Base-by-base conservation (phyloP, 208 protist species). In the Trypanosoma rangeli region DNA sequence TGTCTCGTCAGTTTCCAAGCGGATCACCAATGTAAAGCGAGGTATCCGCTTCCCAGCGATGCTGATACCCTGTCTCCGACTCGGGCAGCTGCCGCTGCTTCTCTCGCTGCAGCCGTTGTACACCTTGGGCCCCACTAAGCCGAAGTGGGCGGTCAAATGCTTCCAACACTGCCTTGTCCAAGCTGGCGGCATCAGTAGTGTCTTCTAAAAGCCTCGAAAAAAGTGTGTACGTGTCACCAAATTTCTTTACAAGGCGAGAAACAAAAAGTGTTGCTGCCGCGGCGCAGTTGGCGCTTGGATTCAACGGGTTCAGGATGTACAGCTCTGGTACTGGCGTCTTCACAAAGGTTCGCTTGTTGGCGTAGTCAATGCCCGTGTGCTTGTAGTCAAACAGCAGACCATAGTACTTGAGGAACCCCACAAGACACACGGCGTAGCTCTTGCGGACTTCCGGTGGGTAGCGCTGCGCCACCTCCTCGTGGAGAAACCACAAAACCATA, bases 361-460 rank as follows among this genome's bases (percentile, higher is more conserved):
- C 74, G 46, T 87, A 90, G 78, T 96, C 85, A 62, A 96, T 94
- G 5, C 78, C 87, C 10, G 46, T 66, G 13, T 48, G 54, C 5
- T 50, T 64, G 53, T 75, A 87, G 61, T 94, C 79, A 53, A 94
- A 96, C 57, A 85, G 66, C 56, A 15, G 62, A 22, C 85, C 74
- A 68, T 91, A 96, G 76, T 85, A 96, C 61, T 85, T 77, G 16
- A 96, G 76, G 44, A 96, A 90, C 20, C 87, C 86, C 31, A 79
- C 70, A 28, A 96, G 62, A 12, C 90, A 76, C 0, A 82, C 75
- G 0, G 73, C 83, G 24, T 92, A 66, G 69, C 78, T 93, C 54
- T 54, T 37, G 24, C 71, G 64, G 22, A 86, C 74, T 59, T 87
- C 83, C 1, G 22, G 29, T 0, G 81, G 66, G 56, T 77, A 91